Evolutionary conservation across 2,329 filamentous ascomycete genomes (phyloP).

Genomic region (Passalora sequoiae): DNA sequence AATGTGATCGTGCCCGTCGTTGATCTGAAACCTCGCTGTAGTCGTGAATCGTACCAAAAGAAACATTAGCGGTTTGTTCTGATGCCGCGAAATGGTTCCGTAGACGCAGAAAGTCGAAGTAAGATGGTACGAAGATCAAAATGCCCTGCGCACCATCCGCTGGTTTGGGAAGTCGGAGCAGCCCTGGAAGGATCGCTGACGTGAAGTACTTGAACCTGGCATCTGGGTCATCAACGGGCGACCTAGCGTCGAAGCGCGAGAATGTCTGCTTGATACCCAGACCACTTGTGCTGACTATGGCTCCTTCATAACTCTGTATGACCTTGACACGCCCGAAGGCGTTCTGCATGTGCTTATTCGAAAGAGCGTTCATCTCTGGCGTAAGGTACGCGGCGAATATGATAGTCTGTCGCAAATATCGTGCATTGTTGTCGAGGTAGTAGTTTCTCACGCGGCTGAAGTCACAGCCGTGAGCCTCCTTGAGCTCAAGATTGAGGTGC

Average conservation of each 20-base stretch:
- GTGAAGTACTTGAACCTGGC: constrained; percentile 87
- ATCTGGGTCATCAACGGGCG: constrained; percentile 73
- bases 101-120: constrained; percentile 90
- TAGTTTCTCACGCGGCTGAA: constrained; percentile 83
- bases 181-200: constrained; percentile 68
- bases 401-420: constrained; percentile 78
- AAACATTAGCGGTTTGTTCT: constrained; percentile 49
- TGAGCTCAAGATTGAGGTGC: constrained; percentile 85
- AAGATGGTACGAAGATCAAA: constrained; percentile 84
- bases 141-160: constrained; percentile 55
- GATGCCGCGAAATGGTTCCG: constrained; percentile 85
- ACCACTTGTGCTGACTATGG: constrained; percentile 51
- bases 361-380: constrained; percentile 77
- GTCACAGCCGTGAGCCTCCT: constrained; percentile 77
- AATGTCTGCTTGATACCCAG: constrained; percentile 80
- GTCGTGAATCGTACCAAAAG: constrained; percentile 82
- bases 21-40: constrained; percentile 76
- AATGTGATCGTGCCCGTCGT: constrained; percentile 79
- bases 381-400: constrained; percentile 77
- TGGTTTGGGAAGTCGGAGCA: constrained; percentile 64
- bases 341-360: constrained; percentile 72
- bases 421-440: constrained; percentile 86
- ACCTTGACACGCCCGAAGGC: constrained; percentile 73
- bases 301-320: constrained; percentile 59
- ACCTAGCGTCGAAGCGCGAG: constrained; percentile 70